Base-by-base conservation (phyloP, 768 basidiomycete genomes). In the Epithele typhae region DNA sequence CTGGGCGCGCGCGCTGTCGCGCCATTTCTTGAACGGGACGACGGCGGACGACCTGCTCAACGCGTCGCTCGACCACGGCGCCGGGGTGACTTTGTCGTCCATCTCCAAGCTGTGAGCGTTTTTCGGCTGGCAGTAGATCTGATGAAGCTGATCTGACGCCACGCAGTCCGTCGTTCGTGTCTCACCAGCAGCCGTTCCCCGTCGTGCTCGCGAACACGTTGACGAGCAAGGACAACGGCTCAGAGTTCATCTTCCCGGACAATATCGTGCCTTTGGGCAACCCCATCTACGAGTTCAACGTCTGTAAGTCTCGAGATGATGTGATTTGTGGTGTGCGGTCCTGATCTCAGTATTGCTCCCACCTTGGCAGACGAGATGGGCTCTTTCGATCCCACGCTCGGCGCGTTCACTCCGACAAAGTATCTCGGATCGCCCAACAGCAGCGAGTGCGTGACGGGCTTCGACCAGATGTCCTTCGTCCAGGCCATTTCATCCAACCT, bases 21-120 rank as follows among this genome's bases (percentile, higher is more conserved):
- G 84, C 52, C 87, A 90, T 60, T 88, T 88, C 55, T 65, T 84
- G 48, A 86, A 81, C 57, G 76, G 79, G 42, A 88, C 85, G 0
- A 69, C 72, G 5, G 66, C 72, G 14, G 46, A 44, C 9, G 81
- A 85, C 56, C 81, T 86, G 56, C 83, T 79, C 62, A 76, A 76
- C 2, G 77, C 81, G 38, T 61, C 72, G 35, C 68, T 76, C 1
- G 68, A 71, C 6, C 85, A 88, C 51, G 84, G 84, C n/a, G 80
- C 83, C n/a, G 85, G 84, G 5, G 75, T 82, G 46, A 71, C 84
- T 9, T 82, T 82, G 78, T 84, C 82, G 2, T 58, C 77, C 12
- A 72, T 85, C 27, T 70, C 75, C 1, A 38, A 55, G 9, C 11
- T 59, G 61, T 62, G 41, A 35, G 61, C 50, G n/a, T n/a, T 23